These are phyloP conservation scores for Fraxinus latifolia DNA, from an alignment of 305 asterid genomes.

Conservation along the genomic window DNA sequence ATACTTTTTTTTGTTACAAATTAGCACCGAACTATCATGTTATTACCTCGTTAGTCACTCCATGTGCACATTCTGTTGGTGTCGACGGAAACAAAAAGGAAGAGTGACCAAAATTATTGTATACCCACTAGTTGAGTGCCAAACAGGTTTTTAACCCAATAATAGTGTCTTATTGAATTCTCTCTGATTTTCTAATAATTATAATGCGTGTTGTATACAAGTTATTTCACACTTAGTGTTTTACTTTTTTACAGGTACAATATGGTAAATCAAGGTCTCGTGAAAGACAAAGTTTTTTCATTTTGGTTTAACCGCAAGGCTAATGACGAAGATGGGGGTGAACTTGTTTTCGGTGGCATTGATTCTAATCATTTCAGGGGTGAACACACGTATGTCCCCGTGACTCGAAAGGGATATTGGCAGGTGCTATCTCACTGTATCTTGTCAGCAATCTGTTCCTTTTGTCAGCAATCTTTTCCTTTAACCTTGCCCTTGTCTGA, in stretches of 20 bases:
- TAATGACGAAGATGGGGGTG: slow-evolving; percentile 75
- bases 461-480: background rate
- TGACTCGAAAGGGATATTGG: slow-evolving; percentile 90
- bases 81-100: background rate
- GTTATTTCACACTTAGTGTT: background rate
- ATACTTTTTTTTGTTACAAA: background rate
- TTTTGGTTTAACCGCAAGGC: slow-evolving; percentile 79
- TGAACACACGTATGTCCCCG: slow-evolving; percentile 74
- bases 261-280: slow-evolving; percentile 80
- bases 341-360: slow-evolving; percentile 84
- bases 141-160: background rate
- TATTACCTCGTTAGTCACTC: background rate
- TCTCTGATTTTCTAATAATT: background rate
- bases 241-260: slow-evolving; percentile 53
- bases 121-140: background rate
- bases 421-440: slow-evolving; percentile 47
- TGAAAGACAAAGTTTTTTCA: slow-evolving; percentile 66
- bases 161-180: background rate
- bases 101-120: background rate
- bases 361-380: slow-evolving; percentile 83
- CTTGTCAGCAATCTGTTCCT: background rate
- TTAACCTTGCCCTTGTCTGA: slow-evolving; percentile 2
- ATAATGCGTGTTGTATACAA: background rate
- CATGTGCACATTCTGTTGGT: background rate
- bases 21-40: background rate